A percentile compares a stretch with the other conserved stretches of the same genome.
phyloP scores from a whole-genome alignment of 192 early-diverging fungal species.

The Rhizophagus prolifer region DNA sequence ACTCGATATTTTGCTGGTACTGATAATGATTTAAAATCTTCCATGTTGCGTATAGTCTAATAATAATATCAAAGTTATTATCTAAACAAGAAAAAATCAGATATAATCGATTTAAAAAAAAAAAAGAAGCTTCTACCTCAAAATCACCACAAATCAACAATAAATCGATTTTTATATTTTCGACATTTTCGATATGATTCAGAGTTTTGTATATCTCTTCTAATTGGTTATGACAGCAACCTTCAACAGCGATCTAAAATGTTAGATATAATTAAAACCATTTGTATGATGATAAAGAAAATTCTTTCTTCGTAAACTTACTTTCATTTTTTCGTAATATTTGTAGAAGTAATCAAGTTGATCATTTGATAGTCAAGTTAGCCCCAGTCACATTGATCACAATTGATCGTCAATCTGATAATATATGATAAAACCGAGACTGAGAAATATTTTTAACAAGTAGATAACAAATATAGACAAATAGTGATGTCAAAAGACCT shows the following conservation, averaged over 20 bases:
- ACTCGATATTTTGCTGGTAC: conserved; percentile 84
- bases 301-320: neutral
- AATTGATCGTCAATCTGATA: no score
- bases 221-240: conserved; percentile 95
- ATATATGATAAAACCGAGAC: no score
- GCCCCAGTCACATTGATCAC: no score
- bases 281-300: neutral
- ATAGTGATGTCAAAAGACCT: conserved; percentile 13
- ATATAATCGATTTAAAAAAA: no score
- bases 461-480: no score
- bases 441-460: no score
- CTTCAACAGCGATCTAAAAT: conserved; percentile 81
- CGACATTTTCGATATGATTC: conserved; percentile 54
- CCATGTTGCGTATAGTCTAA: conserved; percentile 77
- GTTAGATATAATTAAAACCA: neutral
- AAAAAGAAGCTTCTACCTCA: conserved; percentile 73
- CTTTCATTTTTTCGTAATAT: neutral
- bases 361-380: no score
- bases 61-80: neutral
- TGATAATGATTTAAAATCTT: conserved; percentile 78
- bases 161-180: conserved; percentile 78
- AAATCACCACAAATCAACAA: conserved; percentile 98
- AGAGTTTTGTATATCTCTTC: conserved; percentile 86
- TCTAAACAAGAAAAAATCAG: no score
- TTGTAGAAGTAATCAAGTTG: neutral